phyloP scores from a whole-genome alignment of 2,329 filamentous ascomycete species.

The Botrytis porri region DNA sequence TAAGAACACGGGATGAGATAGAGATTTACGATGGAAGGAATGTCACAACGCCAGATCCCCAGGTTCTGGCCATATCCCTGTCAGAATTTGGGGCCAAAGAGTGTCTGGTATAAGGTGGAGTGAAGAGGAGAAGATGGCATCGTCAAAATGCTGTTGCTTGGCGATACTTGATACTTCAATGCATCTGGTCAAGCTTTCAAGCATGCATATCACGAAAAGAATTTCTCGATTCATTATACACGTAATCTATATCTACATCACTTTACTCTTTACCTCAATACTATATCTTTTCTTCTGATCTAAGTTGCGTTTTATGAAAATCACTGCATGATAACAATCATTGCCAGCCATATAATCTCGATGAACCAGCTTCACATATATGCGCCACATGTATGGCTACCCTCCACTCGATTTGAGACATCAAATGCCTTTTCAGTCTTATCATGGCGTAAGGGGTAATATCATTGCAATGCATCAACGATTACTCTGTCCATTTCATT shows the following conservation, averaged over 20 bases:
- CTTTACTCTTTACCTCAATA: not conserved
- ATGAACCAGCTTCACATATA: not conserved
- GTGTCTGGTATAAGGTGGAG: not conserved
- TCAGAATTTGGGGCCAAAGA: not conserved
- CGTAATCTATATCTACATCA: not conserved
- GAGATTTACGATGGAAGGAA: not conserved
- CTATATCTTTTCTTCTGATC: not conserved
- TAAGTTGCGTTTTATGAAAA: not conserved
- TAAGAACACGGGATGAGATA: not conserved
- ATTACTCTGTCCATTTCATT: not conserved
- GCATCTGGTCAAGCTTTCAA: not conserved
- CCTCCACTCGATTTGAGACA: not conserved
- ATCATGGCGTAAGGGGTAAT: constrained; percentile 2
- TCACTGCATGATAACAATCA: not conserved
- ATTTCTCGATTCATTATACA: not conserved
- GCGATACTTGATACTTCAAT: not conserved
- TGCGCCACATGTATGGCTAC: constrained; percentile 1
- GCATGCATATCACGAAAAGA: not conserved
- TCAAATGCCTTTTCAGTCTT: not conserved
- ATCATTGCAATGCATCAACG: not conserved
- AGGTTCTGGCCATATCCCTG: not conserved
- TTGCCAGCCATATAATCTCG: not conserved
- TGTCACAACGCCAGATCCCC: not conserved
- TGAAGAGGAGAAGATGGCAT: not conserved
- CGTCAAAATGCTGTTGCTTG: not conserved